These are phyloP conservation scores for Puccinellia tenuiflora DNA, from an alignment of 176 grass and related monocot species.

Conservation along the genomic window DNA sequence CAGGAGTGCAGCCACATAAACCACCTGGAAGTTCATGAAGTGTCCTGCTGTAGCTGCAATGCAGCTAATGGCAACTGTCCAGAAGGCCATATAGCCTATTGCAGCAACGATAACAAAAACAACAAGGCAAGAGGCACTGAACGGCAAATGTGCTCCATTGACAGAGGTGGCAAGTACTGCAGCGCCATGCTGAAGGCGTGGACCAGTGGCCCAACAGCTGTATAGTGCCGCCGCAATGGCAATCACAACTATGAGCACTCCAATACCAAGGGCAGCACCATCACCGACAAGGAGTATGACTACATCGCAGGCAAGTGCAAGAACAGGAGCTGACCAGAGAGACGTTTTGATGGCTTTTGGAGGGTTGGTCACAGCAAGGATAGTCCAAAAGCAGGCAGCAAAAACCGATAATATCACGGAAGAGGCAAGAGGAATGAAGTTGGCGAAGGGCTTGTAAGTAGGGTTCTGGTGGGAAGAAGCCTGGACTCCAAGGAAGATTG, in stretches of 20 bases:
- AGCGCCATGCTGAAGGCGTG: conserved; percentile 58
- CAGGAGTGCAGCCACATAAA: conserved; percentile 61
- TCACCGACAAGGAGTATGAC: conserved; percentile 60
- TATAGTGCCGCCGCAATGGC: conserved; percentile 54
- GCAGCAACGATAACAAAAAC: conserved; percentile 48
- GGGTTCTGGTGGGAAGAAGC: conserved; percentile 52
- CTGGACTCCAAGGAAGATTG: conserved; percentile 53
- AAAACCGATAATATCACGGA: conserved; percentile 49
- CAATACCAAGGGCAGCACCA: conserved; percentile 48
- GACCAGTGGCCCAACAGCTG: conserved; percentile 64
- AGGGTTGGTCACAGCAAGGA: conserved; percentile 42
- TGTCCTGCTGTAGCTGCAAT: conserved; percentile 50
- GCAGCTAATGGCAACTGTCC: conserved; percentile 71
- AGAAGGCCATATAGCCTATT: conserved; percentile 63
- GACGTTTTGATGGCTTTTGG: conserved; percentile 64
- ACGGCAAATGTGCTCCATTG: conserved; percentile 34
- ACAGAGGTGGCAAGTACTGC: conserved; percentile 54
- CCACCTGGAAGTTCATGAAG: conserved; percentile 38
- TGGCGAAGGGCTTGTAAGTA: conserved; percentile 51
- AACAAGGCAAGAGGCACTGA: conserved; percentile 31
- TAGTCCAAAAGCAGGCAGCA: conserved; percentile 45
- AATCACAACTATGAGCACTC: conserved; percentile 43
- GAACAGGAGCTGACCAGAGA: conserved; percentile 64
- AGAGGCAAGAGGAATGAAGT: conserved; percentile 44
- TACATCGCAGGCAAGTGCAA: conserved; percentile 44